Base-by-base conservation (phyloP, 306 rosid genomes). In the Comarum palustre region DNA sequence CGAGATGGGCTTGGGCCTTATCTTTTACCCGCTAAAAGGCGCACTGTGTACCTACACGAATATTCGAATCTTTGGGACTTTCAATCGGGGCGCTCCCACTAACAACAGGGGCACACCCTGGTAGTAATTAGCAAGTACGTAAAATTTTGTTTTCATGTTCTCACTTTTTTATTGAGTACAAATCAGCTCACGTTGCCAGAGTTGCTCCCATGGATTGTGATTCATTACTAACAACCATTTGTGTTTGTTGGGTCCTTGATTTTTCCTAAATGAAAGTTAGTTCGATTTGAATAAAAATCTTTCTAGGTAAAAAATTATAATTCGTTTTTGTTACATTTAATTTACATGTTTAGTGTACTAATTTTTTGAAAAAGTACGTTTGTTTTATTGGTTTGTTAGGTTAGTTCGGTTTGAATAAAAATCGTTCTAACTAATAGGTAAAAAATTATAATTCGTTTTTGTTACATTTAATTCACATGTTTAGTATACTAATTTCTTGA, bases 241-340 rank as follows among this genome's bases (percentile, higher is more conserved):
- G 4, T n/a, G 22, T 48, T 19, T 48, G 55, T 48, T 48, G 55
- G 10, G 5, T 48, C 2, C 42, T 39, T 39, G 2, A 39, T 39
- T 39, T 39, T 39, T 39, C 0, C 2, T 8, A 39, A 39, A 5
- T 6, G 3, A 19, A 17, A 17, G 9, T 19, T 17, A 48, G 22
- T 1, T 19, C 0, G 2, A 1, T 2, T 22, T 0, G 16, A 22
- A 54, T 3, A 22, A 54, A 0, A 0, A 54, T 54, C 1, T 14
- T 54, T 10, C 1, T 45, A 52, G 1, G 20, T 42, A 1, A 42
- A 42, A 42, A 11, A 9, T 42, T 0, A 12, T 42, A 3, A 42
- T 42, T 42, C 11, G 0, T 10, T 12, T 36, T 42, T 42, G 47
- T 42, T 42, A 42, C 47, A 42, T 4, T 4, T 45, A 45, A 45